phyloP scores from a whole-genome alignment of 169 alveolate species.

The Plasmodium fragile region DNA sequence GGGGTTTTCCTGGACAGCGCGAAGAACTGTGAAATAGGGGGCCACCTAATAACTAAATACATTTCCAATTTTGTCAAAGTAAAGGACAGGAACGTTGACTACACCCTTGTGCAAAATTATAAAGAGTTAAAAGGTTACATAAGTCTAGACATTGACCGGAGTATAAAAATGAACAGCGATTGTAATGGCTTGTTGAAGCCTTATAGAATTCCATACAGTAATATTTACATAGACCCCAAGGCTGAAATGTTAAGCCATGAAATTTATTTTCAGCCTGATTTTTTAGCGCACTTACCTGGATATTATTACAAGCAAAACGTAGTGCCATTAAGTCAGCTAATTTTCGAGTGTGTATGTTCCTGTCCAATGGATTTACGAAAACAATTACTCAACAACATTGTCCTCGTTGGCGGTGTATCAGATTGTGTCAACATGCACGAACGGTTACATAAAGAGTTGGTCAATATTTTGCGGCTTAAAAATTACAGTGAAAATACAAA shows the following conservation, averaged over 20 bases:
- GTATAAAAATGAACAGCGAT: conserved; percentile 55
- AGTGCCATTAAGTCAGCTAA: conserved; percentile 50
- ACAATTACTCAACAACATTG: conserved; percentile 37
- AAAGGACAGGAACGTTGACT: conserved; percentile 51
- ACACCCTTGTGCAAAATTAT: conserved; percentile 63
- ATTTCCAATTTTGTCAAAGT: conserved; percentile 71
- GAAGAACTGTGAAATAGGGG: conserved; percentile 66
- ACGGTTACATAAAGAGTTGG: conserved; percentile 52
- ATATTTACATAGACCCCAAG: conserved; percentile 75
- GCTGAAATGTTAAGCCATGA: conserved; percentile 74
- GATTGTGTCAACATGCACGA: conserved; percentile 56
- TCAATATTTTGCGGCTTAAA: conserved; percentile 23
- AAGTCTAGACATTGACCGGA: conserved; percentile 68
- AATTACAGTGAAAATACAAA: conserved; percentile 66
- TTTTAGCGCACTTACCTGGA: conserved; percentile 76
- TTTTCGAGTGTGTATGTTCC: conserved; percentile 61
- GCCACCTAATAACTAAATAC: conserved; percentile 63
- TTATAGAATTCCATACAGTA: conserved; percentile 69
- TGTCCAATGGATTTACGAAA: conserved; percentile 76
- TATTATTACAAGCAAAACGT: conserved; percentile 70
- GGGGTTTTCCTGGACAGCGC: conserved; percentile 39
- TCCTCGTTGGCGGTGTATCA: conserved; percentile 74
- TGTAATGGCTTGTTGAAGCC: conserved; percentile 72
- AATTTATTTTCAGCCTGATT: conserved; percentile 76
- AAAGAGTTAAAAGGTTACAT: conserved; percentile 70